phyloP scores from a whole-genome alignment of 2,329 filamentous ascomycete species.

The Aspergillus thermomutatus region DNA sequence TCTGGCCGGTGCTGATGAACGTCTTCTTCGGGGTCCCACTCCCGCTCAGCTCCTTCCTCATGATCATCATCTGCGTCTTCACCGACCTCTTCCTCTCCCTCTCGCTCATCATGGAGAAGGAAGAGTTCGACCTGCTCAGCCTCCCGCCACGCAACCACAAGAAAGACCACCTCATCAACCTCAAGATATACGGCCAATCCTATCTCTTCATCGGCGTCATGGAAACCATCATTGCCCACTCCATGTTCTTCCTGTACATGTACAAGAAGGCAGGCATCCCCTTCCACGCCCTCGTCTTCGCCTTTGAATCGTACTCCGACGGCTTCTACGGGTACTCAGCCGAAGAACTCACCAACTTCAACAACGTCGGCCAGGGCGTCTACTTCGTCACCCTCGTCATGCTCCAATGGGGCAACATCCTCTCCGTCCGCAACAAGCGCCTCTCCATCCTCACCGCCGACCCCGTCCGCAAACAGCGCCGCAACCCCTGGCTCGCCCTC shows the following conservation, averaged over 20 bases:
- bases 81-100: slow-evolving; percentile 53
- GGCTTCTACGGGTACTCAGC: slow-evolving; percentile 50
- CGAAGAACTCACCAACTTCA: slow-evolving; percentile 48
- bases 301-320: slow-evolving; percentile 47
- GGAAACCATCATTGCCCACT: slow-evolving; percentile 49
- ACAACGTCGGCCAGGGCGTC: slow-evolving; percentile 49
- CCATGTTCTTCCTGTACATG: slow-evolving; percentile 56
- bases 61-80: slow-evolving; percentile 59
- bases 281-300: slow-evolving; percentile 47
- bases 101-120: slow-evolving; percentile 54
- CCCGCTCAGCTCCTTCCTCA: slow-evolving; percentile 52
- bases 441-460: slow-evolving; percentile 53
- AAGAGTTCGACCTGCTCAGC: slow-evolving; percentile 53
- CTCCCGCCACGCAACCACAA: slow-evolving; percentile 51
- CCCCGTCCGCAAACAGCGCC: slow-evolving; percentile 45
- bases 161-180: slow-evolving; percentile 52
- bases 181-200: slow-evolving; percentile 50
- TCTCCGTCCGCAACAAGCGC: slow-evolving; percentile 51
- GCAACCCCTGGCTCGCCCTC: slow-evolving; percentile 50
- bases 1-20: slow-evolving; percentile 56
- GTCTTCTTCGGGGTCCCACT: slow-evolving; percentile 55
- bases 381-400: slow-evolving; percentile 56
- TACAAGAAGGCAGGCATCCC: slow-evolving; percentile 49
- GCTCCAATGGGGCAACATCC: slow-evolving; percentile 54
- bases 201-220: slow-evolving; percentile 54